Conservation (phyloP, 495 filamentous ascomycete species). For the Daldinia grandis region DNA sequence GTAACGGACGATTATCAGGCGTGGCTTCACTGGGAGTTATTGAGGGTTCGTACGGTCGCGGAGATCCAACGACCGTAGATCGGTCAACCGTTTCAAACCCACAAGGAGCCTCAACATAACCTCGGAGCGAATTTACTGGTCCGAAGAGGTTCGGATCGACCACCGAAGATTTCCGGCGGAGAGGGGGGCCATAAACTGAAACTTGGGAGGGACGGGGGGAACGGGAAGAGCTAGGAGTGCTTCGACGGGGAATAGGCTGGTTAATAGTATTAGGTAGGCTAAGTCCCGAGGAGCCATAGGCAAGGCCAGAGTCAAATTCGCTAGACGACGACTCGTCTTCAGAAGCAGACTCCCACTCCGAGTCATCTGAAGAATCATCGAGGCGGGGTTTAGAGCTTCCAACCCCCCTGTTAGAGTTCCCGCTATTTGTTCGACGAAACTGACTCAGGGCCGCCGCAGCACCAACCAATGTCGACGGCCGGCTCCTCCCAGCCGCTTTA, state of each 20-base stretch:
- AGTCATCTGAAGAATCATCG: constrained; percentile 47
- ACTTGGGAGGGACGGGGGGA: constrained; percentile 38
- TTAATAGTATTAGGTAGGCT: constrained; percentile 24
- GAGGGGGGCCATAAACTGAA: constrained; percentile 26
- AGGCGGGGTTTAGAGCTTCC: constrained; percentile 49
- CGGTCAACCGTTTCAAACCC: constrained; percentile 55
- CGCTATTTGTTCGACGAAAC: constrained; percentile 48
- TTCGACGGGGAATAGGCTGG: not conserved
- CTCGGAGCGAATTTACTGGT: constrained; percentile 61
- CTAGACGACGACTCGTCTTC: constrained; percentile 55
- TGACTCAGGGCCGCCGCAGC: constrained; percentile 49
- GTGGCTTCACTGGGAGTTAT: constrained; percentile 37
- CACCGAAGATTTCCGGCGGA: constrained; percentile 56
- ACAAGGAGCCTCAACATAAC: constrained; percentile 59
- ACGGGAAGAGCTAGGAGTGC: not conserved
- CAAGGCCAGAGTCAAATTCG: constrained; percentile 53
- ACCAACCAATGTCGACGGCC: constrained; percentile 50
- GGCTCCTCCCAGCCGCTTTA: constrained; percentile 48
- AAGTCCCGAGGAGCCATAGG: constrained; percentile 54
- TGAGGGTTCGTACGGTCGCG: constrained; percentile 30
- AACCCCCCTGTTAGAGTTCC: constrained; percentile 46
- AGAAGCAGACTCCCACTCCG: constrained; percentile 58
- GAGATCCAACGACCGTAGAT: constrained; percentile 21
- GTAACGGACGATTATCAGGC: constrained; percentile 47
- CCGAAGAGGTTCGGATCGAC: constrained; percentile 64